Base-by-base conservation (phyloP, 2,329 filamentous ascomycete genomes). In the Cladosporium velox region DNA sequence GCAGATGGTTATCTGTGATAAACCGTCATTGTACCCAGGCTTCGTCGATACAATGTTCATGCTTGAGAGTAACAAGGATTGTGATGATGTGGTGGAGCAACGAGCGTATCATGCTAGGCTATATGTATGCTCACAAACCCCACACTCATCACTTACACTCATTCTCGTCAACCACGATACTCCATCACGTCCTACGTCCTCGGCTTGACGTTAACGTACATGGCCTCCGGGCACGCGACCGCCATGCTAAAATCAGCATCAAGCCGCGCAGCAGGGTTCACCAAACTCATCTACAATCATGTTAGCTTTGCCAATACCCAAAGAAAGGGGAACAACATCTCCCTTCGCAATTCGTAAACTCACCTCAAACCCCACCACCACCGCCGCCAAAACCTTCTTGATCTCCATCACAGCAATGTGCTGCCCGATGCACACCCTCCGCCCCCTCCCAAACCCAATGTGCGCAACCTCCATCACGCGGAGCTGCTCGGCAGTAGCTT, bases 381-480 rank as follows among this genome's bases (percentile, higher is more conserved):
- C 21, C 10, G 64, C 59, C 41, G 65, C 59, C 5, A 71, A 44
- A 26, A 68, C 55, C 52, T 71, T 71, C 66, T 71, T 69, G 65
- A 71, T 69, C 63, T 72, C 70, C 67, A 80, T 80, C 35, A 79
- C 73, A 3, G 80, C 80, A 67, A 82, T 67, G 68, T 82, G 78
- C 67, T 77, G 79, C 14, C 80, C 80, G 24, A 82, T 75, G 64
- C 80, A 82, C 75, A 81, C 80, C 51, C 80, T 72, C n/a, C 80
- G 77, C 28, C 80, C 80, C 67, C 76, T 78, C 34, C 79, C 78
- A 70, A 82, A 82, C 3, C 79, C 78, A 77, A 80, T 80, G 66
- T 79, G 79, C 75, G 78, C 80, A 24, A 77, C 66, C 65, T 79
- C 77, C 79, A 81, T 81, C 60, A 80, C 77, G 30, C 49, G 68